Base-by-base conservation (phyloP, 139 green algal species). In the Raphidocelis subcapitata region DNA sequence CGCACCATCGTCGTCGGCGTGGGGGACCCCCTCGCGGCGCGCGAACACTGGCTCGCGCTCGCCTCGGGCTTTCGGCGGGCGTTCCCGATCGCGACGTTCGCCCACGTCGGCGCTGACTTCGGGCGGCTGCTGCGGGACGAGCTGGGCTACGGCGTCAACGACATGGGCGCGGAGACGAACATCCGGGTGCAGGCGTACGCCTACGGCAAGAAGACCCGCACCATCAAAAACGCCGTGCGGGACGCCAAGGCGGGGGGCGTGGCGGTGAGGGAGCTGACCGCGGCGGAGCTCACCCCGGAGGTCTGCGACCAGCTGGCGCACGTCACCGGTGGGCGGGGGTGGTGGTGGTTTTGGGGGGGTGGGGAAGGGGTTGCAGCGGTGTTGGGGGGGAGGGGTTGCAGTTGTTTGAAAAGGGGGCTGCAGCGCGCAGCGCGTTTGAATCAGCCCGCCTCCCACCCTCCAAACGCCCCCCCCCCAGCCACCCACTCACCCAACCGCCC, bases 81-180 rank as follows among this genome's bases (percentile, higher is more conserved):
- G 59, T 68, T 69, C 44, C 60, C 69, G 1, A 28, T 28, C 59
- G 44, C 60, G 1, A 69, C 36, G 31, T 76, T 76, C 60, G 68
- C 61, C 32, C 60, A 76, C 41, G 69, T 59, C 69, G 68, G 69
- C n/a, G 44, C 26, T 4, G 41, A 67, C 1, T 76, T 69, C 28
- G 59, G 59, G 12, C 2, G 29, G 24, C n/a, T n/a, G n/a, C 5
- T 76, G 69, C 60, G 61, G 36, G 29, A 69, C 20, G 67, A 66
- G 3, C 68, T 76, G 59, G 69, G 69, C 46, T 76, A 69, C 31
- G 62, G 28, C 44, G 51, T 76, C 31, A 68, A 76, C 47, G 69
- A 76, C 44, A 44, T 76, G 20, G 69, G 69, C 12, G 69, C 60
- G 29, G 69, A 76, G 46, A 67, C 69, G 16, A 76, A 57, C 18